These are phyloP conservation scores for Musa schizocarpa DNA, from an alignment of 176 grass and related monocot species.

Conservation along the genomic window DNA sequence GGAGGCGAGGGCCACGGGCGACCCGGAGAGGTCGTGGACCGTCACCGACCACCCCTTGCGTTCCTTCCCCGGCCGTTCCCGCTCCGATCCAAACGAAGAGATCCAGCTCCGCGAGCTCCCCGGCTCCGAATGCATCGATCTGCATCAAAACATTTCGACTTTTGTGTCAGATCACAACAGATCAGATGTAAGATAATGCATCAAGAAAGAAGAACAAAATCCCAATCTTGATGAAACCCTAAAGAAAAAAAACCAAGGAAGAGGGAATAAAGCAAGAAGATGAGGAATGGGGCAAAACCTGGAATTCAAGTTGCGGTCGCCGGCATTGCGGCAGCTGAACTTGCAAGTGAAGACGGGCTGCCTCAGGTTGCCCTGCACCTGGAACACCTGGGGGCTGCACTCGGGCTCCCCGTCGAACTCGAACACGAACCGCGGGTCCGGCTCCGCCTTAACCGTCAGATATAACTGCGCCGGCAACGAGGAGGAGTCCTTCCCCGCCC, in stretches of 20 bases:
- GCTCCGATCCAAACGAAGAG: conserved; percentile 35
- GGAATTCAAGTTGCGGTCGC: conserved; percentile 53
- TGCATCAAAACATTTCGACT: background rate
- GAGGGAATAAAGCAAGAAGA: background rate
- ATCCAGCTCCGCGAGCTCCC: conserved; percentile 29
- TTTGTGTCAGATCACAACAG: background rate
- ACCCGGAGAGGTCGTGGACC: conserved; percentile 93
- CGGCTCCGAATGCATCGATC: conserved; percentile 35
- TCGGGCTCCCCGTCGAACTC: conserved; percentile 20
- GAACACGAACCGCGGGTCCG: conserved; percentile 21
- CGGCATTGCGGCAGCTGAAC: conserved; percentile 70
- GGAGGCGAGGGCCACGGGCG: conserved; percentile 80
- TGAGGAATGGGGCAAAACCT: conserved; percentile 18
- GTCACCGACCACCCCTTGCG: conserved; percentile 95
- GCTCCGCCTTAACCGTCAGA: conserved; percentile 7
- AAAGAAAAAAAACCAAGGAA: too few relatives aligned
- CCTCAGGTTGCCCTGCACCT: conserved; percentile 10
- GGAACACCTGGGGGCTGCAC: conserved; percentile 23
- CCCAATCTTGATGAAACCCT: background rate
- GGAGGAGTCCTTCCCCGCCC: background rate
- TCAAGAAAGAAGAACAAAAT: background rate
- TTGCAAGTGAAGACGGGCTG: conserved; percentile 24
- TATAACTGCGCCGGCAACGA: background rate
- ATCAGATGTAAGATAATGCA: background rate
- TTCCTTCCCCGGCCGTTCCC: conserved; percentile 47